Evolutionary conservation across 2,329 filamentous ascomycete genomes (phyloP).

Genomic region (Fusarium palustre): DNA sequence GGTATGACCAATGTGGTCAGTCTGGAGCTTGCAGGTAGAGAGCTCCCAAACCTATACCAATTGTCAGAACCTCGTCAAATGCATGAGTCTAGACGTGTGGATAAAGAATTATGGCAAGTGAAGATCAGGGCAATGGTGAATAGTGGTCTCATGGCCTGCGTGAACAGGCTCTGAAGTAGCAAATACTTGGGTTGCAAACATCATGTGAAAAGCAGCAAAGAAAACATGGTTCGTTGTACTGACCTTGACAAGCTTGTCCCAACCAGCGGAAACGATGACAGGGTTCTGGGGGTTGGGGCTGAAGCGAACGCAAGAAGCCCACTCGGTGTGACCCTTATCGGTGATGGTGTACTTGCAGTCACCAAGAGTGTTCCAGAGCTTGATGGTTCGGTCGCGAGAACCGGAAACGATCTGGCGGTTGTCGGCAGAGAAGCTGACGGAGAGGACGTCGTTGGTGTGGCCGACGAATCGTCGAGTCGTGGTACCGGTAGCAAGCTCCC

Average conservation of each 20-base stretch:
- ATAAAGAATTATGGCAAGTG: constrained; percentile 31
- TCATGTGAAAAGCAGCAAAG: constrained; percentile 70
- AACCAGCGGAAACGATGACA: constrained; percentile 97
- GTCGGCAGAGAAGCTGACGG: constrained; percentile 99
- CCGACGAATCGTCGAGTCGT: constrained; percentile 99
- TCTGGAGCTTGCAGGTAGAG: constrained; percentile 99
- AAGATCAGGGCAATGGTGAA: constrained; percentile 87
- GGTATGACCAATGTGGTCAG: constrained; percentile 99
- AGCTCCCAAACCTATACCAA: constrained; percentile 92
- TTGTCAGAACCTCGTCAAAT: constrained; percentile 28
- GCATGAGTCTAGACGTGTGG: constrained; percentile 1
- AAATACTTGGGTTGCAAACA: constrained; percentile 98
- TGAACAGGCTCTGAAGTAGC: constrained; percentile 98
- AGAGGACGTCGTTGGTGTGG: constrained; percentile 99
- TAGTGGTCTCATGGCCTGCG: constrained; percentile 92
- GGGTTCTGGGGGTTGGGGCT: constrained; percentile 99
- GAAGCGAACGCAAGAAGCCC: constrained; percentile 99
- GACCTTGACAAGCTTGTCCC: constrained; percentile 99
- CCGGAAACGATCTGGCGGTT: constrained; percentile 99
- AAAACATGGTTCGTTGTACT: constrained; percentile 54
- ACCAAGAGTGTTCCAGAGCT: constrained; percentile 99
- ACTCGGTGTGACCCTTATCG: constrained; percentile 99
- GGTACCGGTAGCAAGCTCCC: constrained; percentile 97
- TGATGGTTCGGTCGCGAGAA: constrained; percentile 98
- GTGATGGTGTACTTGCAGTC: constrained; percentile 99